These are phyloP conservation scores for Penicillium ochrochloron DNA, from an alignment of 495 filamentous ascomycete species.

Conservation along the genomic window DNA sequence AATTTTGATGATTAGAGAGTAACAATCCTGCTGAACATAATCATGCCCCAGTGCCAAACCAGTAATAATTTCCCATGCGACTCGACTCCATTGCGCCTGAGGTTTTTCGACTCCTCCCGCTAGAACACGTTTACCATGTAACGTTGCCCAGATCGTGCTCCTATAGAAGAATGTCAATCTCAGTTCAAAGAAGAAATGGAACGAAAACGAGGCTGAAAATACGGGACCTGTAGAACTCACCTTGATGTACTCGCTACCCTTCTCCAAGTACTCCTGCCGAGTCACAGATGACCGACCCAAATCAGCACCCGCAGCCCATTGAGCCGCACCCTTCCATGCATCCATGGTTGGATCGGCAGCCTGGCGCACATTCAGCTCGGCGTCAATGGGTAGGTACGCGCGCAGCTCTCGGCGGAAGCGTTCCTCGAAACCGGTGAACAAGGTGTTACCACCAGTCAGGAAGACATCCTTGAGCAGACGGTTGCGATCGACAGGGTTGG, in stretches of 20 bases:
- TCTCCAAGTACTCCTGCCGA: conserved; percentile 80
- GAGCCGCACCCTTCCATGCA: conserved; percentile 90
- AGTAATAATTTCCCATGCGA: conserved; percentile 14
- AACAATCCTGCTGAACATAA: conserved; percentile 16
- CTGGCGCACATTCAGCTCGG: conserved; percentile 64
- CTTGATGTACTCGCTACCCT: conserved; percentile 85
- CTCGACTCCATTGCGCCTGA: conserved; percentile 37
- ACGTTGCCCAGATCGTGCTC: conserved; percentile 83
- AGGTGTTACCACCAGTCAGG: conserved; percentile 88
- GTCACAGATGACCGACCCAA: conserved; percentile 55
- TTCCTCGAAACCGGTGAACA: conserved; percentile 87
- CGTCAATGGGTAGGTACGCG: conserved; percentile 71
- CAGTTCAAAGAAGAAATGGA: not conserved
- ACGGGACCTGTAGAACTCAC: conserved; percentile 41
- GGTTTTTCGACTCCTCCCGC: conserved; percentile 7
- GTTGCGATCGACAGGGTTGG: conserved; percentile 57
- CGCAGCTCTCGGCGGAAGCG: conserved; percentile 73
- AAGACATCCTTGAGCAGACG: conserved; percentile 84
- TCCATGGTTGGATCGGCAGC: conserved; percentile 79
- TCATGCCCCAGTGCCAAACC: conserved; percentile 12
- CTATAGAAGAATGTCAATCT: conserved; percentile 44
- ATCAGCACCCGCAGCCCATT: conserved; percentile 62
- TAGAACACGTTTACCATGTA: conserved; percentile 34
- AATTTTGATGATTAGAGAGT: not conserved
- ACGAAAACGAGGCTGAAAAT: not conserved